These are phyloP conservation scores for Linderniella brevidens DNA, from an alignment of 257 asterid genomes.

Conservation along the genomic window DNA sequence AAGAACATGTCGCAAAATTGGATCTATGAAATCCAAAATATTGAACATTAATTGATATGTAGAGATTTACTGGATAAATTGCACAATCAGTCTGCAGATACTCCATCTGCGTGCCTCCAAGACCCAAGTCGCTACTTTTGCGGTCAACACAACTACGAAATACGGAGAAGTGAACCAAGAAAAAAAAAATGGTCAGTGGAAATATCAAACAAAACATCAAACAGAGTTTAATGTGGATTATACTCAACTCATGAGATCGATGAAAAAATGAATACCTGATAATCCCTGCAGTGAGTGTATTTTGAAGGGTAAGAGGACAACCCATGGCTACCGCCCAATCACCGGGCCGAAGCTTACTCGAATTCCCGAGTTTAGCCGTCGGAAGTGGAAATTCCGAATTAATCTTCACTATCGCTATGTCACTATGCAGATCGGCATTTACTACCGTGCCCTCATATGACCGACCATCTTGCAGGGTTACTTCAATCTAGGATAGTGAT, in stretches of 20 bases:
- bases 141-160: slow-evolving; percentile 72
- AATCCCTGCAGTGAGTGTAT: slow-evolving; percentile 84
- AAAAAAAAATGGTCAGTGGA: neutral
- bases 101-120: slow-evolving; percentile 79
- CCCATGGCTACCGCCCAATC: slow-evolving; percentile 97
- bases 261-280: slow-evolving; percentile 40
- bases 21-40: neutral
- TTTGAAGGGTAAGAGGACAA: slow-evolving; percentile 80
- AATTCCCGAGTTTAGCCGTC: slow-evolving; percentile 61
- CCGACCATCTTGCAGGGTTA: slow-evolving; percentile 92
- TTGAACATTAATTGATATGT: neutral
- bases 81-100: slow-evolving; percentile 91
- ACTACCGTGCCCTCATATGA: slow-evolving; percentile 74
- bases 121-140: slow-evolving; percentile 87
- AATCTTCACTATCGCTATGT: slow-evolving; percentile 60
- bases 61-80: slow-evolving; percentile 40
- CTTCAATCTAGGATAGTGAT: slow-evolving; percentile 48
- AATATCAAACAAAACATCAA: neutral
- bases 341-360: slow-evolving; percentile 81
- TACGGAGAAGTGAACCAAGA: slow-evolving; percentile 12
- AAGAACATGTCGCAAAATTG: too few relatives aligned
- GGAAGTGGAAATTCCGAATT: slow-evolving; percentile 72
- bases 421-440: slow-evolving; percentile 68
- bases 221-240: neutral
- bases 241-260: too few relatives aligned